Percentiles rank a stretch among this genome's conserved stretches.
These are phyloP conservation scores for Torulaspora delbrueckii DNA, from an alignment of 805 yeast genomes.

Conservation along the genomic window DNA sequence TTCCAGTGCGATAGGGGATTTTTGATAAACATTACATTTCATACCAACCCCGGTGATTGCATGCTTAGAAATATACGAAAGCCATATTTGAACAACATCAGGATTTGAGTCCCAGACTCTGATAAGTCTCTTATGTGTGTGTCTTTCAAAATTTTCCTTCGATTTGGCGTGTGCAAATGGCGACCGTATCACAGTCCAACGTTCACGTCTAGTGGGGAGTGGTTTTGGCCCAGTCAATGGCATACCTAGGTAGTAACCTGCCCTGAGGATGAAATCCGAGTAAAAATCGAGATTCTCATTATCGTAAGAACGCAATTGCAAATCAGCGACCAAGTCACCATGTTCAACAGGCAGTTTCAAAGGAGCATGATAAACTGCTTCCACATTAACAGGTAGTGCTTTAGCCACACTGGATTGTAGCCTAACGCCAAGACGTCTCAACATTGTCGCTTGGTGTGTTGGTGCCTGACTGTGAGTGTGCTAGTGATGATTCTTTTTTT, in stretches of 20 bases:
- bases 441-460: neutral
- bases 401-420: slow-evolving; percentile 22
- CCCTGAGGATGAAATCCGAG: slow-evolving; percentile 81
- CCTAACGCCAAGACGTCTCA: neutral
- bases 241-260: slow-evolving; percentile 84
- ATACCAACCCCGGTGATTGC: slow-evolving; percentile 78
- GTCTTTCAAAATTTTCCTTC: slow-evolving; percentile 89
- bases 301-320: slow-evolving; percentile 68
- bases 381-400: slow-evolving; percentile 82
- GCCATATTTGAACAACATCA: slow-evolving; percentile 76
- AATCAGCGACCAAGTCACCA: slow-evolving; percentile 73
- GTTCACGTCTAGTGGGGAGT: slow-evolving; percentile 64
- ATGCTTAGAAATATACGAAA: slow-evolving; percentile 72
- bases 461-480: no score
- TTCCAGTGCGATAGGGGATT: slow-evolving; percentile 44
- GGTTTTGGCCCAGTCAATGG: slow-evolving; percentile 75
- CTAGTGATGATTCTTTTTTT: neutral
- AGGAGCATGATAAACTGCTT: slow-evolving; percentile 77
- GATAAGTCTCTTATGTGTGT: slow-evolving; percentile 70
- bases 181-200: slow-evolving; percentile 90
- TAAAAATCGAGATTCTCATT: slow-evolving; percentile 66
- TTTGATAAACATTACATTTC: slow-evolving; percentile 60
- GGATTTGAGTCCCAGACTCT: slow-evolving; percentile 80
- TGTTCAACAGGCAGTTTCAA: slow-evolving; percentile 59
- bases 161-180: slow-evolving; percentile 94